phyloP scores from a whole-genome alignment of 805 yeast species.

The Candida endomychidarum region DNA sequence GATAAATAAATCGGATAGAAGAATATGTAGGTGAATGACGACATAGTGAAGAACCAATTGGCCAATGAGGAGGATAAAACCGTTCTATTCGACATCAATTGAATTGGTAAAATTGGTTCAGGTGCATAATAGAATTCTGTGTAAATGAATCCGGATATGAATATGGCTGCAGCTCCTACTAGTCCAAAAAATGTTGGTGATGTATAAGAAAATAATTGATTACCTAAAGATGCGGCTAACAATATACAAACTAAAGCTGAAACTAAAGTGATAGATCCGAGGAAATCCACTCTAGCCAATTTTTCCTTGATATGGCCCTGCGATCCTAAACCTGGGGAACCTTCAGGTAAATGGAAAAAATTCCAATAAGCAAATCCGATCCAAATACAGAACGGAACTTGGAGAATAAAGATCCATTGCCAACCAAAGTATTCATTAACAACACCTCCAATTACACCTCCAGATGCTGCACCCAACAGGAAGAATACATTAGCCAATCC shows the following conservation, averaged over 20 bases:
- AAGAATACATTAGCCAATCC: conserved; percentile 77
- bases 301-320: conserved; percentile 47
- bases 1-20: conserved; percentile 70
- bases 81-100: conserved; percentile 57
- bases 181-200: conserved; percentile 41
- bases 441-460: conserved; percentile 52
- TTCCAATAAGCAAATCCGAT: conserved; percentile 38
- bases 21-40: conserved; percentile 59
- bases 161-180: conserved; percentile 23
- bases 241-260: conserved; percentile 56
- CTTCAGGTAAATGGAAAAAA: conserved; percentile 49
- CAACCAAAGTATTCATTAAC: conserved; percentile 58
- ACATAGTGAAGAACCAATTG: conserved; percentile 72
- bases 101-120: conserved; percentile 70
- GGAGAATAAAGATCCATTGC: conserved; percentile 40
- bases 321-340: conserved; percentile 56
- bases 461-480: conserved; percentile 62
- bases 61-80: conserved; percentile 64
- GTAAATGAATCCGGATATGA: conserved; percentile 41
- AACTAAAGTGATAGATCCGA: conserved; percentile 64
- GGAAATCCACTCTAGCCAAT: conserved; percentile 60
- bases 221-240: conserved; percentile 67
- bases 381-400: conserved; percentile 43
- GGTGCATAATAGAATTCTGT: conserved; percentile 51
- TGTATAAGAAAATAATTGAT: conserved; percentile 50